These are phyloP conservation scores for Daedaleopsis nitida DNA, from an alignment of 768 basidiomycete species.

Conservation along the genomic window DNA sequence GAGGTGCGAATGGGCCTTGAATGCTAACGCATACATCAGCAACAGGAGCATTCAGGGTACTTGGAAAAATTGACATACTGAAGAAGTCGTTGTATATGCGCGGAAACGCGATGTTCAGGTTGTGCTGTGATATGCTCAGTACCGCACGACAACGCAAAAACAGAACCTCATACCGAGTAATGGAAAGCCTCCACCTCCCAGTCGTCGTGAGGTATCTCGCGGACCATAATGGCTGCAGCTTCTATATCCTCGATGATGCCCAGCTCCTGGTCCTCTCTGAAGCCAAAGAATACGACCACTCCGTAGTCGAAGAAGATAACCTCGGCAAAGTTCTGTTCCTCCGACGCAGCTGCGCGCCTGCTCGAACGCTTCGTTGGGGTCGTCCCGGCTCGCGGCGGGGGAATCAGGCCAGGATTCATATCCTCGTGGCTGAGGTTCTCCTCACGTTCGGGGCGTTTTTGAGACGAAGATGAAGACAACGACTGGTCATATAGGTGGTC, in stretches of 20 bases:
- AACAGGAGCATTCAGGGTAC: not conserved
- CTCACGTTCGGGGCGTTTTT: not conserved
- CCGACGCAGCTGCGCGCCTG: constrained; percentile 10
- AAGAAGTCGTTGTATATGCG: constrained; percentile 97
- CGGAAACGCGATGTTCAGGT: constrained; percentile 80
- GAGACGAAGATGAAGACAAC: not conserved
- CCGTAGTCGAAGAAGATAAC: constrained; percentile 86
- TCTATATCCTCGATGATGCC: constrained; percentile 84
- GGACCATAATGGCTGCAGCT: constrained; percentile 66
- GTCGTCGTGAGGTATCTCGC: constrained; percentile 48
- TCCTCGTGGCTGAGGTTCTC: not conserved
- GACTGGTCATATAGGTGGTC: not conserved
- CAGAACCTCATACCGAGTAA: constrained; percentile 60
- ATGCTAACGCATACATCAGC: constrained; percentile 50
- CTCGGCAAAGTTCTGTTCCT: constrained; percentile 64
- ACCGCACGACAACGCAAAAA: not conserved
- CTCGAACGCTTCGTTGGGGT: constrained; percentile 16
- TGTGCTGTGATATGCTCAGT: constrained; percentile 54
- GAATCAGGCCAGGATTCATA: not conserved
- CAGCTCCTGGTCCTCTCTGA: constrained; percentile 76
- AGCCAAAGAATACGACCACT: constrained; percentile 90
- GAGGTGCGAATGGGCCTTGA: constrained; percentile 89
- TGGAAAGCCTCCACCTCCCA: constrained; percentile 97
- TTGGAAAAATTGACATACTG: constrained; percentile 52
- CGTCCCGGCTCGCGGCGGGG: constrained; percentile 1